These are phyloP conservation scores for Colletotrichum karsti DNA, from an alignment of 2,329 filamentous ascomycete species.

Conservation along the genomic window DNA sequence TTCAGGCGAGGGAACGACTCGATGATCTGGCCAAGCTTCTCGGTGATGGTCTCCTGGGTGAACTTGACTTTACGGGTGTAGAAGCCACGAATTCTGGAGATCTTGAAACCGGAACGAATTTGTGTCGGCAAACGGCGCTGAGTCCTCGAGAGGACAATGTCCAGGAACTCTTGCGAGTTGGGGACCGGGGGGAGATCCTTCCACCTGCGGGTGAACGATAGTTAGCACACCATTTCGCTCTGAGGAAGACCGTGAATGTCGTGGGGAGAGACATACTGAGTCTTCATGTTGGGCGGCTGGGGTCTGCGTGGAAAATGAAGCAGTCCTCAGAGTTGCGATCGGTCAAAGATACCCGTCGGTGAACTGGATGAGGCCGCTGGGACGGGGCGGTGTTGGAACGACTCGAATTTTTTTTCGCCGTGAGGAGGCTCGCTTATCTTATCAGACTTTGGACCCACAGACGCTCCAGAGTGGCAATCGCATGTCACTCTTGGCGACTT, in stretches of 20 bases:
- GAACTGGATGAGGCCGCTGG: constrained; percentile 11
- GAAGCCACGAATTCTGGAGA: constrained; percentile 71
- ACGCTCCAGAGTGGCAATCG: not conserved
- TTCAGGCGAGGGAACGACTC: constrained; percentile 92
- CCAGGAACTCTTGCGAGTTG: constrained; percentile 93
- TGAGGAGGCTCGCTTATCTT: constrained; percentile 34
- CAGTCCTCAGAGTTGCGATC: constrained; percentile 29
- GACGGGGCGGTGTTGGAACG: constrained; percentile 4
- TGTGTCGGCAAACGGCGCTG: constrained; percentile 94
- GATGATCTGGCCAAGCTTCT: constrained; percentile 91
- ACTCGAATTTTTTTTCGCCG: constrained; percentile 30
- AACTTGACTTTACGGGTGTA: constrained; percentile 88
- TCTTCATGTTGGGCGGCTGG: constrained; percentile 29
- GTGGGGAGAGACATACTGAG: constrained; percentile 12
- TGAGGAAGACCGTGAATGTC: no score
- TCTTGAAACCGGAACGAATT: constrained; percentile 95
- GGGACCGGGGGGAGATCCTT: constrained; percentile 88
- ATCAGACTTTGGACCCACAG: constrained; percentile 25
- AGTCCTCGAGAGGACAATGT: constrained; percentile 94
- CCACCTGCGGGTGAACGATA: constrained; percentile 49
- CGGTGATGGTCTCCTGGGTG: constrained; percentile 94
- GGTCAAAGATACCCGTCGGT: constrained; percentile 19
- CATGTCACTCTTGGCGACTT: not conserved
- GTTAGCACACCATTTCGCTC: not conserved
- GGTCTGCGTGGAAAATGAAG: constrained; percentile 21